Evolutionary conservation across 345 rosid species (phyloP), one percentile per base, ranked within the genome.

Genomic region (Eucalyptus victrix): DNA sequence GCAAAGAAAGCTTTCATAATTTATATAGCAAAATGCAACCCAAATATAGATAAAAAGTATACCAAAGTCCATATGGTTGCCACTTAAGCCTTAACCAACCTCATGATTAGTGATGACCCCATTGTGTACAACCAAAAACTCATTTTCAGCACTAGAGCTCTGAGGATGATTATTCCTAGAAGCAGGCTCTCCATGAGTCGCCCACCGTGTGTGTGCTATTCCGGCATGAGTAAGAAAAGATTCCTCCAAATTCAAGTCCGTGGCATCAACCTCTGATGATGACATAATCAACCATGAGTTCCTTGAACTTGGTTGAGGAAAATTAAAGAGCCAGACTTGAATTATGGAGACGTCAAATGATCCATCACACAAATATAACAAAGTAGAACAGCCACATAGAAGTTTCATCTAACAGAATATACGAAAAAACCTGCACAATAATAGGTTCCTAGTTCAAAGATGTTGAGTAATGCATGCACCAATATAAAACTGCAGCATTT

Each of bases 191-290:
- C 99, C 99, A 91, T 97, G 99, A 72, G 99, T 97, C 34, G 97
- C 99, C 99, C 96, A 97, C 30, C 97, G 93, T 2, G 99, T 97
- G 90, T 97, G 99, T 10, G 97, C 99, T 92, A 97, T 97, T n/a
- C 99, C 96, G 80, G 97, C 98, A 93, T 97, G 99, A 51, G 92
- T 86, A 49, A 91, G 87, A 90, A 96, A 96, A 1, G 93, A 94
- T 90, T 95, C 95, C 86, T 94, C 96, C 96, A 97, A 90, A 90
- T 97, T 92, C 86, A 97, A 93, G 89, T 94, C 96, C 8, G 88
- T 92, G 30, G 89, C 90, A 85, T 95, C 94, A 89, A 95, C 94
- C 86, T 97, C 99, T 97, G 95, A 32, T 90, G 88, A 72, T 2
- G 11, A 80, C 32, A 44, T n/a, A 18, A 81, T 26, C 14, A 47